phyloP scores from a whole-genome alignment of 164 flowering plant genomes.

The Akebia trifoliata region DNA sequence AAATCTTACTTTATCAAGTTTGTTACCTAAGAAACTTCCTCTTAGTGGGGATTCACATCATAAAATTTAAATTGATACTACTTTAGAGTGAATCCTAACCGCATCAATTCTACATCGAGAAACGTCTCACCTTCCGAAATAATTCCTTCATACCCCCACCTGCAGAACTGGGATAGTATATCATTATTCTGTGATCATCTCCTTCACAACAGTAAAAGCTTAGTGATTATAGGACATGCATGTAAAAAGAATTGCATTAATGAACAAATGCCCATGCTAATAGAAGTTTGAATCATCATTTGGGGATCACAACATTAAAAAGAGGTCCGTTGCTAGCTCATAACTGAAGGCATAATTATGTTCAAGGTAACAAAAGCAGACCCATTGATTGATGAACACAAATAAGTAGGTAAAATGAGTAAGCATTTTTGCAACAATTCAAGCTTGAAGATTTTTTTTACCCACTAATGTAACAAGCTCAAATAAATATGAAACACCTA shows the following conservation, averaged over 20 bases:
- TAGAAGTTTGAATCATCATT: neutral
- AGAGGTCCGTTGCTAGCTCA: neutral
- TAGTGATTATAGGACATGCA: slow-evolving; percentile 3
- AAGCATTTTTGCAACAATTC: neutral
- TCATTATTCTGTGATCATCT: slow-evolving; percentile 97
- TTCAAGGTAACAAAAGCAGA: too few species aligned
- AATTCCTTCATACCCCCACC: slow-evolving; percentile 99
- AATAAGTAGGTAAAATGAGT: too few species aligned
- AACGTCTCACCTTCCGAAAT: slow-evolving; percentile 75
- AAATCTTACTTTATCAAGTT: too few species aligned
- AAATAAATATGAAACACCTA: neutral
- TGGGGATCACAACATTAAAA: neutral
- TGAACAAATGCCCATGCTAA: too few species aligned
- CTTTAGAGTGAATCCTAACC: too few species aligned
- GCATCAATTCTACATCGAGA: neutral
- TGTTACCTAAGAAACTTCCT: too few species aligned
- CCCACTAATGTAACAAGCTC: neutral
- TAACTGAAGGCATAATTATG: neutral
- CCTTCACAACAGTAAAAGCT: slow-evolving; percentile 40
- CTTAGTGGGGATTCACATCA: too few species aligned
- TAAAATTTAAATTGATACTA: too few species aligned
- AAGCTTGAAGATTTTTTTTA: neutral
- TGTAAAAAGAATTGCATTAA: neutral
- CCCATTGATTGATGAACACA: too few species aligned
- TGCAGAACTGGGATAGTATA: slow-evolving; percentile 97